Conservation (phyloP, 345 rosid species). For the Populus davidiana region DNA sequence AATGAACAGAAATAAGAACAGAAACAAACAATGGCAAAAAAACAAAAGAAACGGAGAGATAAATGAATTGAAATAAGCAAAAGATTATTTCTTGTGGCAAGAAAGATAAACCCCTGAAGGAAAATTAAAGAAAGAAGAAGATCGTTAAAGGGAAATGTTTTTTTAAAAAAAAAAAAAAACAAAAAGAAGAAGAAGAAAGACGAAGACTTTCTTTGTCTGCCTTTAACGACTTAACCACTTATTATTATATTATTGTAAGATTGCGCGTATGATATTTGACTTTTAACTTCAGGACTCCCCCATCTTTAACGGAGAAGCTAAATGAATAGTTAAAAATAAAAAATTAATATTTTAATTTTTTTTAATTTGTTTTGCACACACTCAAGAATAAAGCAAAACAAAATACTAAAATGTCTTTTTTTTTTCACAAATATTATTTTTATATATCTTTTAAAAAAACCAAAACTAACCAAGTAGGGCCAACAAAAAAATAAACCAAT, state of each 20-base stretch:
- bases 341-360: no score
- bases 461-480: no score
- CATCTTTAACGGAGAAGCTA: no score
- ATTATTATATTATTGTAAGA: background rate
- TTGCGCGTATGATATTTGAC: constrained; percentile 14
- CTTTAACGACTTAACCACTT: background rate
- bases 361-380: no score
- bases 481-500: no score
- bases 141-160: no score
- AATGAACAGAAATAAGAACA: background rate
- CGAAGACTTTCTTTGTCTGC: background rate
- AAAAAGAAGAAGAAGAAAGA: background rate
- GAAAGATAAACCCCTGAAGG: background rate
- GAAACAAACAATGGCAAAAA: background rate
- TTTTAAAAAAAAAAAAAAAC: background rate
- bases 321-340: no score
- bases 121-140: background rate
- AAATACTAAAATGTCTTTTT: no score
- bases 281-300: background rate
- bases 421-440: no score
- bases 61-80: background rate
- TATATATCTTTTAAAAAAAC: no score
- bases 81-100: background rate
- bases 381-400: no score
- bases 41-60: background rate